Evolutionary conservation across 805 yeast species (phyloP), one percentile per base, ranked within the genome.

Genomic region (Zygotorulaspora florentina): DNA sequence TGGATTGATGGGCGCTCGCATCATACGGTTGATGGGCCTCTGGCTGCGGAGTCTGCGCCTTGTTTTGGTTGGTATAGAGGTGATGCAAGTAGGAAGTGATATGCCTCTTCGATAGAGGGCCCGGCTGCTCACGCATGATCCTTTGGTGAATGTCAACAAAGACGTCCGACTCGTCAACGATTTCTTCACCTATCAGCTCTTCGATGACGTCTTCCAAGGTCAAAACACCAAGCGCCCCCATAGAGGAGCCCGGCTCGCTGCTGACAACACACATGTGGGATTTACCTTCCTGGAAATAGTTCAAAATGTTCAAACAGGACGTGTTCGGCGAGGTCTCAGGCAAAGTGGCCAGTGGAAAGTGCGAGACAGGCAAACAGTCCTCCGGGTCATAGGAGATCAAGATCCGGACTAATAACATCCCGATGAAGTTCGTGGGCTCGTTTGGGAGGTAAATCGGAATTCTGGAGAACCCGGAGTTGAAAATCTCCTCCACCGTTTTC

Each of bases 151-250:
- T 85, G 67, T 91, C 97, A 47, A 90, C 78, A 60, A 85, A 89
- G 15, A 93, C 97, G 63, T 91, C 99, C 18, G 89, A 81, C 68
- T 91, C 99, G 62, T 91, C 99, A 35, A 91, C 91, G 59, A 91
- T 91, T 65, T 91, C 99, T 67, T 91, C 98, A 41, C 99, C 99
- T 65, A 91, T 91, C 53, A 91, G 75, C 68, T 91, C 99, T 66
- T 91, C 99, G 61, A 91, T 93, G n/a, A 91, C 97, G 62, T 91
- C 99, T 67, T 91, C 99, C 50, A 91, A 72, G 1, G 99, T 91
- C 36, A 91, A 72, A 8, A 91, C 95, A 53, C 99, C 99, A 27
- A 85, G 64, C 1, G 96, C 93, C 16, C 97, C 97, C 33, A 74
- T 73, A 1, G 84, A 75, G 55, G 75, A 79, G 36, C 99, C 99